Base-by-base conservation (phyloP, 257 asterid species). In the Solanum dulcamara region DNA sequence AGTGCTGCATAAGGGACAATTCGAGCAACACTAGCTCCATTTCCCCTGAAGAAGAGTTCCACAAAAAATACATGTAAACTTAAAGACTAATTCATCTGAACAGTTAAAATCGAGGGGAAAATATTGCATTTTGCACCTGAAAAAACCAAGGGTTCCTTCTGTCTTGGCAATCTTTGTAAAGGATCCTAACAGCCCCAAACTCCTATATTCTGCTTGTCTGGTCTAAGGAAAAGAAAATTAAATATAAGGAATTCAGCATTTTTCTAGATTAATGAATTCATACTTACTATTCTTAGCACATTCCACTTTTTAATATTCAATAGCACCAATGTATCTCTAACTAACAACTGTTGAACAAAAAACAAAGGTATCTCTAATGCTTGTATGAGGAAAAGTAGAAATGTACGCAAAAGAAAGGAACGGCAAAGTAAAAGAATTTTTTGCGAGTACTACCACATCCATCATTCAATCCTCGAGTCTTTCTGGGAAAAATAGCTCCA, bases 1-100 rank as follows among this genome's bases (percentile, higher is more conserved):
- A 96, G 51, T n/a, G 98, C 99, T 32, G 99, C 99, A 86, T 96
- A 96, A 68, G 99, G 99, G 84, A 96, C 98, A 22, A 96, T 96
- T 38, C 98, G 98, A 40, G 94, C 98, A 71, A 95, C 93, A 59
- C 99, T 96, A 51, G 99, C 99, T 86, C 99, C 99, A 88, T 96
- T 96, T 88, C 99, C 99, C 90, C 99, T 94, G 84, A 87, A 53
- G 60, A 86, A 30, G 81, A 85, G 66, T 30, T 37, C 28, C 82
- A 79, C 75, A 10, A 81, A 13, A 35, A 13, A 66, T 35, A 84
- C 37, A 9, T 32, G 67, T 51, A 71, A 86, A 82, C 71, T 40
- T 32, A 37, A 50, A 11, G 67, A 51, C 5, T 26, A 24, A 28
- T 38, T 10, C 38, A 84, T 30, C 32, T 40, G 40, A 42, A 59